These are phyloP conservation scores for Murraya paniculata DNA, from an alignment of 345 rosid genomes.

Conservation along the genomic window DNA sequence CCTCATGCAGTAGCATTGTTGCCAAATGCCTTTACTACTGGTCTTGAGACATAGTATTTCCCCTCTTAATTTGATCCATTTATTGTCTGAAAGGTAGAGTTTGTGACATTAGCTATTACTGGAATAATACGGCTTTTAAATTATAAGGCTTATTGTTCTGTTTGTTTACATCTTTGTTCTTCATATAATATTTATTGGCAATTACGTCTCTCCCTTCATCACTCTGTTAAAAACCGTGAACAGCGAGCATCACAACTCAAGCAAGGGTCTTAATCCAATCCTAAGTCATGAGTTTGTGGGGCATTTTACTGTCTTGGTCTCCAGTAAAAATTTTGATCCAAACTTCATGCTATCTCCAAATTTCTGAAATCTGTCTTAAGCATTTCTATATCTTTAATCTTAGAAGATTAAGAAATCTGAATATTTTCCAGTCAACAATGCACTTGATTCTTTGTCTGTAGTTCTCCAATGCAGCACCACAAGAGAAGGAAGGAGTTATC, in stretches of 20 bases:
- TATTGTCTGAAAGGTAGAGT: neutral
- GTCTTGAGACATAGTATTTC: neutral
- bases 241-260: neutral
- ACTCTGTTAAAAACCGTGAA: neutral
- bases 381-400: neutral
- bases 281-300: neutral
- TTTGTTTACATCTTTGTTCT: neutral
- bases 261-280: neutral
- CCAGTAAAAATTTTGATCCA: neutral
- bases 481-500: constrained; percentile 9
- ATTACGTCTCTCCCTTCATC: too few relatives aligned
- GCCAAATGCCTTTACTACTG: neutral
- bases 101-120: neutral
- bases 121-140: neutral
- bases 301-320: neutral
- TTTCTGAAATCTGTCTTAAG: neutral
- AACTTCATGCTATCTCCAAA: neutral
- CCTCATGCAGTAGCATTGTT: neutral
- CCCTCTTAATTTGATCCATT: neutral
- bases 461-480: neutral
- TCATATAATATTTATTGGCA: neutral
- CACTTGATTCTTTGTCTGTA: neutral
- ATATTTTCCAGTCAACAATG: neutral
- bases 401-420: neutral
- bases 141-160: neutral